Conservation (phyloP, 352 stramenopile genomes). For the Globisporangium yorkense region DNA sequence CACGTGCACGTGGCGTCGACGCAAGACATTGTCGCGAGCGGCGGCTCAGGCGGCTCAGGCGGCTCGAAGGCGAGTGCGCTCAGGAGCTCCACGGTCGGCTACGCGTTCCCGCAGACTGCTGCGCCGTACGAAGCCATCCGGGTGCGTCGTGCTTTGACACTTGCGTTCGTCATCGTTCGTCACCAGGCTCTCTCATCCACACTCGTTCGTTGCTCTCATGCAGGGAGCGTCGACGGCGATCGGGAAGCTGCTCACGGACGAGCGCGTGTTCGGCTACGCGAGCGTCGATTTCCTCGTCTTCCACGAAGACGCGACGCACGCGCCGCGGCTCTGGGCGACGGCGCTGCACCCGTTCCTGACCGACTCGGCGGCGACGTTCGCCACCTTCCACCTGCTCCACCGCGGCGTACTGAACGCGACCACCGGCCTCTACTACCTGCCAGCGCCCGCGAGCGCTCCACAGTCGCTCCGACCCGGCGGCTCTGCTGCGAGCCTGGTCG, state of each 20-base stretch:
- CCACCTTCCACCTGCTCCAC: slow-evolving; percentile 61
- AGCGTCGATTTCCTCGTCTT: slow-evolving; percentile 80
- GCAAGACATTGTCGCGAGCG: slow-evolving; percentile 43
- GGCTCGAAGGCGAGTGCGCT: slow-evolving; percentile 8
- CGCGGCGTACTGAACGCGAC: slow-evolving; percentile 29
- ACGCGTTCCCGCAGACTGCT: slow-evolving; percentile 71
- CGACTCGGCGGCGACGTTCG: slow-evolving; percentile 67
- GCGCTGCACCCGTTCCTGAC: slow-evolving; percentile 74
- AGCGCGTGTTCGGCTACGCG: slow-evolving; percentile 73
- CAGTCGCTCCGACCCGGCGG: background rate
- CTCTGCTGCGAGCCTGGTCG: slow-evolving; percentile 11
- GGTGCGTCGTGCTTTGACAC: slow-evolving; percentile 10
- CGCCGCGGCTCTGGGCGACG: slow-evolving; percentile 65
- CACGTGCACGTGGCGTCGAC: slow-evolving; percentile 65
- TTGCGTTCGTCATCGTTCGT: background rate
- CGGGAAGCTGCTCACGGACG: slow-evolving; percentile 26
- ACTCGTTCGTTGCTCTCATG: background rate
- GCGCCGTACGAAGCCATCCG: slow-evolving; percentile 72
- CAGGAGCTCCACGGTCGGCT: slow-evolving; percentile 38
- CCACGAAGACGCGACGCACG: slow-evolving; percentile 37
- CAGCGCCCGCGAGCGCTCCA: slow-evolving; percentile 8
- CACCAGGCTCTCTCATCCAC: background rate
- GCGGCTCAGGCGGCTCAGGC: background rate
- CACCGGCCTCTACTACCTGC: slow-evolving; percentile 31
- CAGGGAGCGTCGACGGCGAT: slow-evolving; percentile 46